A percentile compares a stretch with the other conserved stretches of the same genome.
Evolutionary conservation across 257 asterid species (phyloP).

Genomic region (Phtheirospermum japonicum): DNA sequence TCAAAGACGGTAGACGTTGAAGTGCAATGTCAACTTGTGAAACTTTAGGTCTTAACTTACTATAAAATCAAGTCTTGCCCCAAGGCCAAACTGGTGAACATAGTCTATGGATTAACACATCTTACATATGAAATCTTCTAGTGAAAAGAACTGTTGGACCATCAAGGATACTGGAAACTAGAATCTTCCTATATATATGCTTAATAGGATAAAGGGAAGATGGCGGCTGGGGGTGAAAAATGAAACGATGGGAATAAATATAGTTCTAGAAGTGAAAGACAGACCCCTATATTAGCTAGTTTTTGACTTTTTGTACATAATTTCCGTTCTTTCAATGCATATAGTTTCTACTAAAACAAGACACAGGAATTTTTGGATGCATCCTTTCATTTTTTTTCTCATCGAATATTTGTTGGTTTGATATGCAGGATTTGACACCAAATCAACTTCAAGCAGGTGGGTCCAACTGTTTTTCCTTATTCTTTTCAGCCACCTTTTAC

Average conservation of each 20-base stretch:
- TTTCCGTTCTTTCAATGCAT: conserved; percentile 12
- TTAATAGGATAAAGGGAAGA: too few species aligned
- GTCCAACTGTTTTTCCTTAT: conserved; percentile 28
- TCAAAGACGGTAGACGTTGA: neutral
- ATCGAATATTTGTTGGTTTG: conserved; percentile 25
- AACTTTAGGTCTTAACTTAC: neutral
- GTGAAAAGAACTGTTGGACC: too few species aligned
- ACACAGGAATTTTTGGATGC: neutral
- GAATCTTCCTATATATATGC: too few species aligned
- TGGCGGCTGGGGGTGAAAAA: neutral
- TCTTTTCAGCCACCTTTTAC: conserved; percentile 10
- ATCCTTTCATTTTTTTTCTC: conserved; percentile 20
- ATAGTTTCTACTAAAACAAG: neutral
- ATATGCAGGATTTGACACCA: conserved; percentile 87
- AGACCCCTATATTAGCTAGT: conserved; percentile 4
- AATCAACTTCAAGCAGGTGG: conserved; percentile 93
- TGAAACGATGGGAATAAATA: neutral
- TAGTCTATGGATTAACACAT: too few species aligned
- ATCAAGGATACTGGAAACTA: too few species aligned
- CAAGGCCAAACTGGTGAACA: too few species aligned
- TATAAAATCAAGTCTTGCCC: too few species aligned
- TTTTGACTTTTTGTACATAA: neutral
- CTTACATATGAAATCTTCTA: too few species aligned
- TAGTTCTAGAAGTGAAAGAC: conserved; percentile 13
- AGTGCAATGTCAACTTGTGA: neutral